Percentiles rank a stretch among this genome's conserved stretches.
phyloP scores from a whole-genome alignment of 768 basidiomycete species.

The Daedaleopsis sinensis region DNA sequence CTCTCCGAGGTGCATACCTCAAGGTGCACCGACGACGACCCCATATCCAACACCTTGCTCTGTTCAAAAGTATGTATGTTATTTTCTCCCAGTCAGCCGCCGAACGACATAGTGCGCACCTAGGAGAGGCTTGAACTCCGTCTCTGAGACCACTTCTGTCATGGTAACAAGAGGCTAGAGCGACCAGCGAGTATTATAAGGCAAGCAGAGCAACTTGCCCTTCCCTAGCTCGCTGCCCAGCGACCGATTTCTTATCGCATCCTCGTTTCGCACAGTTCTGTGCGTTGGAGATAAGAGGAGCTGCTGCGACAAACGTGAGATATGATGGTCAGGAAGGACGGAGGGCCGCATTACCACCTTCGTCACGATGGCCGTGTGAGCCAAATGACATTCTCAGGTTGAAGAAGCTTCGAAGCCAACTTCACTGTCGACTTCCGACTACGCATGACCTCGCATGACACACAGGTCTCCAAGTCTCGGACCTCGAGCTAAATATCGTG shows the following conservation, averaged over 20 bases:
- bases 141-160: not conserved
- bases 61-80: constrained; percentile 11
- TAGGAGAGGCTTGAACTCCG: constrained; percentile 40
- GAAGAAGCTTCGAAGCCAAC: too few relatives aligned
- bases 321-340: not conserved
- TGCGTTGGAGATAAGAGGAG: not conserved
- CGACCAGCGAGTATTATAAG: too few relatives aligned
- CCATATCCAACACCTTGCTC: constrained; percentile 53
- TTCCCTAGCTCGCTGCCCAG: too few relatives aligned
- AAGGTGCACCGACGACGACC: constrained; percentile 45
- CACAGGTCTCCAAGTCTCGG: too few relatives aligned
- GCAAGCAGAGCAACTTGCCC: not conserved
- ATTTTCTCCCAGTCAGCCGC: not conserved
- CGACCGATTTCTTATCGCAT: not conserved
- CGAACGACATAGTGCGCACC: constrained; percentile 25
- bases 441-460: too few relatives aligned
- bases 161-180: not conserved
- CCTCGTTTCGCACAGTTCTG: not conserved
- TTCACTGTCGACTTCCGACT: too few relatives aligned
- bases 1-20: not conserved
- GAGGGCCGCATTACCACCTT: too few relatives aligned
- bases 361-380: too few relatives aligned
- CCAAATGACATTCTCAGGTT: too few relatives aligned
- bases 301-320: not conserved
- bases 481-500: too few relatives aligned